These are phyloP conservation scores for Pseudogymnoascus sp. DNA, from an alignment of 2,329 filamentous ascomycete genomes.

Conservation along the genomic window DNA sequence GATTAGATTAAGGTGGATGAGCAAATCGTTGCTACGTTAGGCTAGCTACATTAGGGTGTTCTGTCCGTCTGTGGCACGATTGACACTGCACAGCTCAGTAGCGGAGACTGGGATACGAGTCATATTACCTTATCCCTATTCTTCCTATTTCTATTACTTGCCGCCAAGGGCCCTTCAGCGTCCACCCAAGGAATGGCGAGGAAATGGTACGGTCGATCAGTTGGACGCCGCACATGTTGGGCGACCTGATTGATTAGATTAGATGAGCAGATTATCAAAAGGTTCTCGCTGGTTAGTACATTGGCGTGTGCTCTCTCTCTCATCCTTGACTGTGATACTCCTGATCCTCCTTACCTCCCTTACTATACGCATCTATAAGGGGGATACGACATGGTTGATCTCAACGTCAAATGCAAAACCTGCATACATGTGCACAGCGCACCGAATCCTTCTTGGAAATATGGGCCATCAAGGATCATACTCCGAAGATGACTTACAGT, in stretches of 20 bases:
- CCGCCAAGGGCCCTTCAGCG: neutral
- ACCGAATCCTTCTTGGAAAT: constrained; percentile 4
- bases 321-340: neutral
- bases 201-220: neutral
- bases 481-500: neutral
- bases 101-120: neutral
- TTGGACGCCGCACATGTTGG: neutral
- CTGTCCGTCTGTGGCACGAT: neutral
- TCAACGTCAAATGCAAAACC: neutral
- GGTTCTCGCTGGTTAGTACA: neutral
- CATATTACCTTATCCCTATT: neutral
- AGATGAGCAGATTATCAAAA: neutral
- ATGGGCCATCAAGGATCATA: neutral
- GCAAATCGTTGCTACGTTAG: constrained; percentile 8
- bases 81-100: neutral
- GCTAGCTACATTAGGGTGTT: neutral
- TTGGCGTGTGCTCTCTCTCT: neutral
- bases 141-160: neutral
- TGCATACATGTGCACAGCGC: neutral
- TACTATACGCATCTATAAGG: neutral
- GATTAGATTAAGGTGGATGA: neutral
- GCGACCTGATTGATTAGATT: neutral
- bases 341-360: neutral
- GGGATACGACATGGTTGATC: neutral
- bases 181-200: neutral